phyloP scores from a whole-genome alignment of 345 rosid genomes.

The Turritis glabra region DNA sequence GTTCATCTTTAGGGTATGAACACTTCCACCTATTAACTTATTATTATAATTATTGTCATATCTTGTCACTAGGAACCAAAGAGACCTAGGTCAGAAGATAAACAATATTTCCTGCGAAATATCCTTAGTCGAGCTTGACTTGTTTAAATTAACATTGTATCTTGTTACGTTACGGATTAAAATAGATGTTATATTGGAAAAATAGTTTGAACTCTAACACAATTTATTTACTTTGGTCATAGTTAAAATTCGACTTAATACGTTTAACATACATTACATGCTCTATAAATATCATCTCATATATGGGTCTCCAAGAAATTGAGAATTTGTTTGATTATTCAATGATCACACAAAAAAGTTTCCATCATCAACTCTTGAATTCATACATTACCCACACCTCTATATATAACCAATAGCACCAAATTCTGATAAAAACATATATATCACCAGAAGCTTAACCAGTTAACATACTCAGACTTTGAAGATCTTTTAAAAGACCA shows the following conservation, averaged over 20 bases:
- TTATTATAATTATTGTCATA: too few relatives aligned
- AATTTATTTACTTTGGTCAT: background rate
- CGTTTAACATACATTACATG: background rate
- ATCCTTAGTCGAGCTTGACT: too few relatives aligned
- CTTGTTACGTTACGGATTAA: too few relatives aligned
- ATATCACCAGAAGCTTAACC: constrained; percentile 12
- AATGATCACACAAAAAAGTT: constrained; percentile 22
- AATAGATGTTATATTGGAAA: background rate
- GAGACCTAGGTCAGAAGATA: too few relatives aligned
- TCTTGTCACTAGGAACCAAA: too few relatives aligned
- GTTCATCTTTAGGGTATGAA: too few relatives aligned
- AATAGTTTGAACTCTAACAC: background rate
- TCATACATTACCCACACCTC: constrained; percentile 29
- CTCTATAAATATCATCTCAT: background rate
- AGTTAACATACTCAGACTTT: constrained; percentile 30
- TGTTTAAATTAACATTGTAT: too few relatives aligned
- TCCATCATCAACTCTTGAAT: constrained; percentile 3
- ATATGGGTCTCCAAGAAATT: background rate
- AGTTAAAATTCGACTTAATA: constrained; percentile 1
- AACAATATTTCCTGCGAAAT: too few relatives aligned
- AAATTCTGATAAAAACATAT: constrained; percentile 17
- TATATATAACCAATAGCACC: constrained; percentile 35
- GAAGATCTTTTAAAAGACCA: background rate
- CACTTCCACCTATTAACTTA: too few relatives aligned
- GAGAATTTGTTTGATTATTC: constrained; percentile 4